phyloP scores from a whole-genome alignment of 257 asterid genomes.

The Cinchona pubescens region DNA sequence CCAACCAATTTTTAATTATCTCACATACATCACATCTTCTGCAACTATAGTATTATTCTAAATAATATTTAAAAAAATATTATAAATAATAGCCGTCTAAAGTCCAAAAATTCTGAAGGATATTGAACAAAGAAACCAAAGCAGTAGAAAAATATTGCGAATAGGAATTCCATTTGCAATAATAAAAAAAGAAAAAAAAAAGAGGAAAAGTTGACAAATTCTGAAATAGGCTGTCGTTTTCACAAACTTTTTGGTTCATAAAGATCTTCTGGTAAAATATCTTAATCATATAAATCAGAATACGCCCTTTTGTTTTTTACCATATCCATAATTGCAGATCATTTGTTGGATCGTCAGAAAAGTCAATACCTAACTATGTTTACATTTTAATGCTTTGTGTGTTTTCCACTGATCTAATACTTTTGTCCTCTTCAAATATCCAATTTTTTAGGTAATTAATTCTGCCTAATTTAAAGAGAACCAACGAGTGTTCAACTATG shows the following conservation, averaged over 20 bases:
- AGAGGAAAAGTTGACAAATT: background rate
- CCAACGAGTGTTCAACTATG: background rate
- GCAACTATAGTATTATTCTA: no score
- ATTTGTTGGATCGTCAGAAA: background rate
- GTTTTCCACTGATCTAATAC: slow-evolving; percentile 15
- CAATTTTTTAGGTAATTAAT: background rate
- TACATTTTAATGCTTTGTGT: slow-evolving; percentile 10
- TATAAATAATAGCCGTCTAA: no score
- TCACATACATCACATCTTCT: no score
- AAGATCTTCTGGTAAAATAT: slow-evolving; percentile 14
- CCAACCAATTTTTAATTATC: no score
- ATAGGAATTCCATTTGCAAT: background rate
- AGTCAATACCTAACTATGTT: slow-evolving; percentile 23
- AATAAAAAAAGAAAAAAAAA: background rate
- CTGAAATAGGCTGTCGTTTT: slow-evolving; percentile 13
- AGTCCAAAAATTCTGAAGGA: no score
- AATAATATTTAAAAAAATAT: no score
- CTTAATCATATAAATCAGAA: slow-evolving; percentile 7
- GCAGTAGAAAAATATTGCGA: background rate
- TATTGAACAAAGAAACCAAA: no score
- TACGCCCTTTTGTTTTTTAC: background rate
- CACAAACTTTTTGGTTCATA: slow-evolving; percentile 8
- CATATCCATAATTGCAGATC: slow-evolving; percentile 5
- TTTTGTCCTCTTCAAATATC: slow-evolving; percentile 5
- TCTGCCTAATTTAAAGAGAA: background rate